Evolutionary conservation across 2,329 filamentous ascomycete genomes (phyloP).

Genomic region (Macroventuria anomochaeta): DNA sequence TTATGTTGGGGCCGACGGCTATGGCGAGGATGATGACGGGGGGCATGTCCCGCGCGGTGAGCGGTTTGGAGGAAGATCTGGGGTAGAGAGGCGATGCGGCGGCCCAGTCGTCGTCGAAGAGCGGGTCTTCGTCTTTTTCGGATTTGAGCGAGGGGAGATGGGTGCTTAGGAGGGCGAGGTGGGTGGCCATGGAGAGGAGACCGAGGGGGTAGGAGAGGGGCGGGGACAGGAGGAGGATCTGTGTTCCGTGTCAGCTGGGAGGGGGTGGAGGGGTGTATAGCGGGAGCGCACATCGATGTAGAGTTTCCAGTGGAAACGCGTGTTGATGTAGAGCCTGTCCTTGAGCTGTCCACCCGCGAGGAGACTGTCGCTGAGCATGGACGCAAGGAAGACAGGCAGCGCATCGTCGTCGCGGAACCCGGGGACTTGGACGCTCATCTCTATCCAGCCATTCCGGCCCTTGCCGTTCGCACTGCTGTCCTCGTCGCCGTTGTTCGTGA

Average conservation of each 20-base stretch:
- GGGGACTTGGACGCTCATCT: slow-evolving; percentile 89
- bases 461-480: slow-evolving; percentile 40
- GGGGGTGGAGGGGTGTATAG: not conserved
- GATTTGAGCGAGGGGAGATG: slow-evolving; percentile 85
- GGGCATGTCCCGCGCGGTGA: slow-evolving; percentile 61
- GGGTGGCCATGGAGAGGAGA: slow-evolving; percentile 88
- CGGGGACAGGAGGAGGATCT: slow-evolving; percentile 86
- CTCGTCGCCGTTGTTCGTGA: slow-evolving; percentile 49
- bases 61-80: slow-evolving; percentile 35
- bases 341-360: slow-evolving; percentile 71
- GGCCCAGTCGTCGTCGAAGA: slow-evolving; percentile 98
- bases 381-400: slow-evolving; percentile 81
- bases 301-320: slow-evolving; percentile 92
- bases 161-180: slow-evolving; percentile 89
- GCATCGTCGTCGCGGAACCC: slow-evolving; percentile 91
- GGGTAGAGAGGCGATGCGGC: slow-evolving; percentile 80
- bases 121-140: slow-evolving; percentile 90
- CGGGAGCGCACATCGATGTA: slow-evolving; percentile 71
- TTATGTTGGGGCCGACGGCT: slow-evolving; percentile 82
- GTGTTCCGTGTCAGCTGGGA: slow-evolving; percentile 45
- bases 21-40: slow-evolving; percentile 92
- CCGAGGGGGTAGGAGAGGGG: slow-evolving; percentile 92
- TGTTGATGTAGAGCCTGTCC: slow-evolving; percentile 83
- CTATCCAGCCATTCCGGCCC: slow-evolving; percentile 76
- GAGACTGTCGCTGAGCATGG: slow-evolving; percentile 88